phyloP scores from a whole-genome alignment of 148 eudicot genomes.

The Vaccinium darrowii region DNA sequence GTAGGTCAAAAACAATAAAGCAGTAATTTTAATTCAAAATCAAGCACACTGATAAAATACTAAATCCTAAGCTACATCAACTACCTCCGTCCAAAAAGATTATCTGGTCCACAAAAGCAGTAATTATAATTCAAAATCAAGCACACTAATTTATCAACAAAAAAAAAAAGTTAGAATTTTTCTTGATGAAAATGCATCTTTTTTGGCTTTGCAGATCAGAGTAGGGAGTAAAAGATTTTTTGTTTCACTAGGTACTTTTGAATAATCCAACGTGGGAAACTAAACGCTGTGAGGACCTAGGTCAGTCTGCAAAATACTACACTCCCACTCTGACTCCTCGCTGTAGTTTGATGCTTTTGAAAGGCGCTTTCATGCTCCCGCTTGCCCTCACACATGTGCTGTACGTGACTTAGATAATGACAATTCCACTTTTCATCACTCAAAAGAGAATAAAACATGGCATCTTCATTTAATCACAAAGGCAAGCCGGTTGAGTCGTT shows the following conservation, averaged over 20 bases:
- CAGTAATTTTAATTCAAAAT: too few relatives aligned
- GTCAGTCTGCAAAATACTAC: neutral
- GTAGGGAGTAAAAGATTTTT: neutral
- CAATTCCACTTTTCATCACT: neutral
- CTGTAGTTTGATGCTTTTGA: neutral
- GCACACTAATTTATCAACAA: too few relatives aligned
- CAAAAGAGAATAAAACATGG: neutral
- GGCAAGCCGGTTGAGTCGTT: constrained; percentile 65
- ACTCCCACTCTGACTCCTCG: neutral
- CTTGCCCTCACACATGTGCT: neutral
- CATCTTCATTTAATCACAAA: constrained; percentile 38
- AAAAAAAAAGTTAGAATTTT: too few relatives aligned
- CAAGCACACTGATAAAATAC: too few relatives aligned
- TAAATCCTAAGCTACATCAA: too few relatives aligned
- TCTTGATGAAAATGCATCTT: too few relatives aligned
- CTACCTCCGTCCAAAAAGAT: too few relatives aligned
- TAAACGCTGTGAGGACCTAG: neutral
- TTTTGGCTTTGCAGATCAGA: too few relatives aligned
- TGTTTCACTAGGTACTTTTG: neutral
- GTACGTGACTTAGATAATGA: neutral
- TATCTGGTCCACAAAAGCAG: too few relatives aligned
- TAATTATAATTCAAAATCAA: too few relatives aligned
- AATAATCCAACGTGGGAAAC: neutral
- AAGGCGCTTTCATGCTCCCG: neutral
- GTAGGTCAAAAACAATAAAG: too few relatives aligned